These are phyloP conservation scores for Xylariomycetidae sp. DNA, from an alignment of 2,329 filamentous ascomycete species.

Conservation along the genomic window DNA sequence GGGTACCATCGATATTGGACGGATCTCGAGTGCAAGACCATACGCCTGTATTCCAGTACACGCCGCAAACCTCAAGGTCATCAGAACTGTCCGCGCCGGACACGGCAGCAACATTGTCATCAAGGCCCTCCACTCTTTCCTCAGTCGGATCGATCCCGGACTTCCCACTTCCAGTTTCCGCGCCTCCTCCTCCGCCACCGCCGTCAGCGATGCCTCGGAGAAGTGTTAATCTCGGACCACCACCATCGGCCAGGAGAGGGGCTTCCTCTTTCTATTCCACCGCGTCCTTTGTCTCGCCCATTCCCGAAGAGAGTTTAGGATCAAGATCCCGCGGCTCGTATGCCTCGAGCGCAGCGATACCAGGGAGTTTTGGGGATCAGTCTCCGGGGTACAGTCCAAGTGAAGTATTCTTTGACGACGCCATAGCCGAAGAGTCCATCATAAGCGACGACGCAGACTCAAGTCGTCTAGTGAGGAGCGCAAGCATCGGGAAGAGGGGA, in stretches of 20 bases:
- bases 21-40: slow-evolving; percentile 51
- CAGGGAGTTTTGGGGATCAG: slow-evolving; percentile 58
- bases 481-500: slow-evolving; percentile 56
- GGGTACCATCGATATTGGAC: slow-evolving; percentile 56
- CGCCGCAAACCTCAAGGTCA: slow-evolving; percentile 31
- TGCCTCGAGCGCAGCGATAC: slow-evolving; percentile 69
- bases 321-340: slow-evolving; percentile 58
- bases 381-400: slow-evolving; percentile 41
- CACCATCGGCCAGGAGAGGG: slow-evolving; percentile 55
- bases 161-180: slow-evolving; percentile 43
- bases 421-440: slow-evolving; percentile 40
- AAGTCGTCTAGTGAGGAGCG: slow-evolving; percentile 54
- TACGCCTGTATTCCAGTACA: slow-evolving; percentile 49
- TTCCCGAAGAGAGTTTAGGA: slow-evolving; percentile 64
- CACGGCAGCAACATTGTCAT: slow-evolving; percentile 42
- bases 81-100: slow-evolving; percentile 40
- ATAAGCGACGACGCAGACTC: slow-evolving; percentile 49
- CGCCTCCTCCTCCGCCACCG: slow-evolving; percentile 23
- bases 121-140: slow-evolving; percentile 49
- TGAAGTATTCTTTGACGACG: slow-evolving; percentile 48
- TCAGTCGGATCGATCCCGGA: slow-evolving; percentile 57
- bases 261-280: slow-evolving; percentile 63
- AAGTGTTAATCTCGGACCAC: slow-evolving; percentile 54
- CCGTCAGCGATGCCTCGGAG: slow-evolving; percentile 30
- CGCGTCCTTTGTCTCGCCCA: slow-evolving; percentile 66